Base-by-base conservation (phyloP, 495 filamentous ascomycete species). In the Lophiotrema nucula region DNA sequence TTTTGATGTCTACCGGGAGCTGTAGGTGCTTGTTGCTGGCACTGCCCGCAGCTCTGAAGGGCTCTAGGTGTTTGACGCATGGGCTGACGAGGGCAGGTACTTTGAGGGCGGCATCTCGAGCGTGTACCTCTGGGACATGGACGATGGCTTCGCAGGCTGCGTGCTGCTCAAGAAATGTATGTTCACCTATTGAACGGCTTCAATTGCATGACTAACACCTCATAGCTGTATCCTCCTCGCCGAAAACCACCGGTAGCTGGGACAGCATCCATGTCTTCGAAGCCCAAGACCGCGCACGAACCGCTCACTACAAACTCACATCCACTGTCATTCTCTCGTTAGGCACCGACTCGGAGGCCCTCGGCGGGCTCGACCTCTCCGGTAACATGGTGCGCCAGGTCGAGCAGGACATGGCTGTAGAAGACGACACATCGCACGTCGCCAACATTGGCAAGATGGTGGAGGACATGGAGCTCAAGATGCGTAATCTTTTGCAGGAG, bases 381-480 rank as follows among this genome's bases (percentile, higher is more conserved):
- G 93, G 95, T 28, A 97, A 99, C 72, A 95, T 99, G 90, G 97
- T 93, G 35, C 82, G 93, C 47, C 93, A 98, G 79, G 83, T 96
- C 28, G 91, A 97, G 77, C 81, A 84, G 62, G 92, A 97, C 73
- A 73, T 96, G 72, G 83, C 88, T 4, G 88, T 96, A 13, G 88
- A 92, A 55, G 89, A 86, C 63, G 95, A 98, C 74, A 85, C 84
- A 43, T 90, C 88, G 73, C 93, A 99, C 75, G 90, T 99, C 60
- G 88, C 88, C 46, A 99, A 99, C 71, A 90, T 97, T 60, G 93
- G 93, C 37, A 72, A 66, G 72, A 78, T 99, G 67, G 92, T 99
- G 43, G 93, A 99, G 78, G 95, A 99, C 76, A 97, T 99, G 92
- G 93, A 99, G 76, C 80, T 96, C 71, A 96, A 97, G 82, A 99